phyloP scores from a whole-genome alignment of 78 protist species.

The Trichosphaerium sp. region DNA sequence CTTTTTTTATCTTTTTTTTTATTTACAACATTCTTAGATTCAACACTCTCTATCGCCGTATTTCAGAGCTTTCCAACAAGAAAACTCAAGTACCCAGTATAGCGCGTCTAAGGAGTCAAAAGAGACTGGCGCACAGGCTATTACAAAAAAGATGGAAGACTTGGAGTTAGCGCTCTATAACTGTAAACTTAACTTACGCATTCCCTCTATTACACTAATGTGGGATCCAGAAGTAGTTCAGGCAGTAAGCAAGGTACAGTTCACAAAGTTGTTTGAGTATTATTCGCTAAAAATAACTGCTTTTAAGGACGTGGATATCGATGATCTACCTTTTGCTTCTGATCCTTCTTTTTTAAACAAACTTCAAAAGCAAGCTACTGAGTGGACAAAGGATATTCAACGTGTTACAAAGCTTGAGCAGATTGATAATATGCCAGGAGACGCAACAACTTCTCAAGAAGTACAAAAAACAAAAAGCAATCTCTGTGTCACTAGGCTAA shows the following conservation, averaged over 20 bases:
- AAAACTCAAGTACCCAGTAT: too few species aligned
- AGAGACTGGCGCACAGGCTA: neutral
- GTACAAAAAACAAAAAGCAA: too few species aligned
- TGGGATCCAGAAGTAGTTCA: neutral
- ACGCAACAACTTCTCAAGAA: conserved; percentile 5
- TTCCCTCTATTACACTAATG: neutral
- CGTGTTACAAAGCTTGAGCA: conserved; percentile 48
- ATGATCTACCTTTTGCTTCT: neutral
- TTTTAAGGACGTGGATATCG: too few species aligned
- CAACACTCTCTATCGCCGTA: too few species aligned
- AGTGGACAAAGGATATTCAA: conserved; percentile 60
- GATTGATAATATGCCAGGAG: conserved; percentile 26
- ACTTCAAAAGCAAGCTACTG: conserved; percentile 30
- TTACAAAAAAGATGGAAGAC: neutral
- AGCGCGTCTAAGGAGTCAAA: too few species aligned
- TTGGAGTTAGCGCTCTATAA: neutral
- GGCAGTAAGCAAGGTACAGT: neutral
- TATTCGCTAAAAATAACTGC: too few species aligned
- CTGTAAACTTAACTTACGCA: neutral
- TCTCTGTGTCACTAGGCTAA: neutral
- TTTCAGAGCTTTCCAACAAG: too few species aligned
- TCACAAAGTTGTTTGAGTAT: neutral
- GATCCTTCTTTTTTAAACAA: neutral
- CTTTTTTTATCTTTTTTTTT: too few species aligned
- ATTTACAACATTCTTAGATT: too few species aligned